Evolutionary conservation across 257 asterid species (phyloP), one percentile per base, ranked within the genome.

Genomic region (Solanum sejunctum): DNA sequence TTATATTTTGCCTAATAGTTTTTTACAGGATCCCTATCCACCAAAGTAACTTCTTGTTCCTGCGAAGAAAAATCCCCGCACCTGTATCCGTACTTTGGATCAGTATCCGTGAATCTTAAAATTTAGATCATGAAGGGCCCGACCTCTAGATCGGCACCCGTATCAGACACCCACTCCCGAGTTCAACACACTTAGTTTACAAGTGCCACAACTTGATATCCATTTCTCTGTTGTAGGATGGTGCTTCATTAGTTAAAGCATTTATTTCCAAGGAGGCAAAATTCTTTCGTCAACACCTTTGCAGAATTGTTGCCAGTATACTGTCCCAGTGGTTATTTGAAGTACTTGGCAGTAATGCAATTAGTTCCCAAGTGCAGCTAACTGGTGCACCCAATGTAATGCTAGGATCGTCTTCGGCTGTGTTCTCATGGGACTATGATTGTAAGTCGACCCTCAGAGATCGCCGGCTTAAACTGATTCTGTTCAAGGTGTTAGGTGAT

Each of bases 391-490:
- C 85, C 73, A 56, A 87, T 84, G 66, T 80, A 21, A 87, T 81
- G 73, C 77, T 61, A 28, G 88, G 88, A 32, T 85, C 94, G 32
- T 47, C 92, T 83, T 80, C 87, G 1, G 64, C 82, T 54, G 60
- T 84, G 49, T 47, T 45, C 12, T 2, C 83, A 32, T 52, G 85
- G 21, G 84, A 82, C 56, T 54, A 82, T 8, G 93, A 92, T 61
- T 91, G 88, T 63, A 82, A 86, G 80, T 83, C 92, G 81, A 67
- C 92, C 85, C 83, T 93, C 28, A 87, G 84, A 86, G 99, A 96
- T 87, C 95, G 98, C n/a, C 92, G 99, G 66, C 91, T 95, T 41
- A 93, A 88, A 92, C 91, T 95, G 75, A 95, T 96, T 88, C 89
- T 92, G 84, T 87, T 86, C 80, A 96, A 91, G 84, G 89, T 91